Evolutionary conservation across 208 protist genomes (phyloP).

Genomic region (Trypanosoma theileri): DNA sequence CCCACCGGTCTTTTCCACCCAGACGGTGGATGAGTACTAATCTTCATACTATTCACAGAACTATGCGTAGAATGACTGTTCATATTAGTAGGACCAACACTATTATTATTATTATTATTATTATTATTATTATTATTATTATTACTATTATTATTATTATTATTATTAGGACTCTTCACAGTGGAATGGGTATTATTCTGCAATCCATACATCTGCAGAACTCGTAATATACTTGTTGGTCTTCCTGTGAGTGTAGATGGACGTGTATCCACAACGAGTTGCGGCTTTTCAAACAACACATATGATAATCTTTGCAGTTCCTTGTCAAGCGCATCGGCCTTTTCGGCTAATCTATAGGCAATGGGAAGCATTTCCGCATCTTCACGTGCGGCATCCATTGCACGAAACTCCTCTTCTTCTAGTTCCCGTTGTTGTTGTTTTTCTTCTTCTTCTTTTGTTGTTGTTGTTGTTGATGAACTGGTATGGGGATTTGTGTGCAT

Average conservation of each 20-base stretch:
- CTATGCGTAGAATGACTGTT: too few species aligned
- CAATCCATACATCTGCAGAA: conserved; percentile 23
- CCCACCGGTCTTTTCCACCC: conserved; percentile 25
- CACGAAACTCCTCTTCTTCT: conserved; percentile 79
- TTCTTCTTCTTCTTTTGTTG: background rate
- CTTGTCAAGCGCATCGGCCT: conserved; percentile 57
- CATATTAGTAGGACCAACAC: background rate
- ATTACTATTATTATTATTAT: too few species aligned
- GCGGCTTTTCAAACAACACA: conserved; percentile 50
- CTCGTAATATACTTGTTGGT: conserved; percentile 40
- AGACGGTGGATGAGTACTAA: background rate
- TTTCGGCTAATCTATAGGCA: conserved; percentile 43
- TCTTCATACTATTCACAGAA: too few species aligned
- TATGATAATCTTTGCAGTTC: conserved; percentile 67
- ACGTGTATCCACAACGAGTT: conserved; percentile 55
- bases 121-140: too few species aligned
- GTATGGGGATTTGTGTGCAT: too few species aligned
- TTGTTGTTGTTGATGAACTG: too few species aligned
- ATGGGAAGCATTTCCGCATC: conserved; percentile 51
- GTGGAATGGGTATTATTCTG: too few species aligned
- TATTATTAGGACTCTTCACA: too few species aligned
- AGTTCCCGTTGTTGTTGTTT: conserved; percentile 38
- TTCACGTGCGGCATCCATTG: conserved; percentile 32
- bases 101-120: conserved; percentile 5
- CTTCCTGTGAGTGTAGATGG: conserved; percentile 43